Conservation (phyloP, 2,329 filamentous ascomycete genomes). For the Pyrenochaeta sp. region DNA sequence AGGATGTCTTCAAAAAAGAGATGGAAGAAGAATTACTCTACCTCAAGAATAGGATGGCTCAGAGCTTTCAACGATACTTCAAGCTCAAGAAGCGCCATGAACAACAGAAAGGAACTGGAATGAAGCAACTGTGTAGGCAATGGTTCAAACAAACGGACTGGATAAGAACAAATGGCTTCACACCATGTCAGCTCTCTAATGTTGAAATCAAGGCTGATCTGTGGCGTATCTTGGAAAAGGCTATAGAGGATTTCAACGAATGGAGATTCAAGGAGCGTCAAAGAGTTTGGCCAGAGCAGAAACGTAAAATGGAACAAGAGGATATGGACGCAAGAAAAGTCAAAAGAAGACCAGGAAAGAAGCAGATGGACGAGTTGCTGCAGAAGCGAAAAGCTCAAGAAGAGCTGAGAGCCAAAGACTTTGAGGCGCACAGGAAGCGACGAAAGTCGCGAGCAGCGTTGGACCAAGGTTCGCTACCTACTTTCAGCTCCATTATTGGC, state of each 20-base stretch:
- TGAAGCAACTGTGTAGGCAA: not conserved
- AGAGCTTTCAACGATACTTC: not conserved
- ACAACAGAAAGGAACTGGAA: not conserved
- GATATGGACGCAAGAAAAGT: not conserved
- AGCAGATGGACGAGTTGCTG: not conserved
- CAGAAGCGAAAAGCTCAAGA: not conserved
- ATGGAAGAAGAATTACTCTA: constrained; percentile 4
- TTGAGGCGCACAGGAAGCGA: not conserved
- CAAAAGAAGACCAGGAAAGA: not conserved
- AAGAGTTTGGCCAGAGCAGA: not conserved
- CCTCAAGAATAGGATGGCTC: not conserved
- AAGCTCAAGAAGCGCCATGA: not conserved
- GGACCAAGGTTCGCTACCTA: not conserved
- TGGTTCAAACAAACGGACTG: constrained; percentile 3
- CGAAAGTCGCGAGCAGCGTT: not conserved
- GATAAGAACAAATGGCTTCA: not conserved
- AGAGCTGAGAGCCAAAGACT: not conserved
- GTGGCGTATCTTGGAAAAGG: not conserved
- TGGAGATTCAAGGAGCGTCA: not conserved
- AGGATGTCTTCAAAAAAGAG: not conserved
- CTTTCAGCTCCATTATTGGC: too few relatives aligned
- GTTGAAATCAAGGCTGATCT: not conserved
- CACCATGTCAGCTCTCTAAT: not conserved
- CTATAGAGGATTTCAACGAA: not conserved
- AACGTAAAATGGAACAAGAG: not conserved